A percentile compares a stretch with the other conserved stretches of the same genome.
Conservation (phyloP, 2,329 filamentous ascomycete species). For the Rosellinia necatrix region DNA sequence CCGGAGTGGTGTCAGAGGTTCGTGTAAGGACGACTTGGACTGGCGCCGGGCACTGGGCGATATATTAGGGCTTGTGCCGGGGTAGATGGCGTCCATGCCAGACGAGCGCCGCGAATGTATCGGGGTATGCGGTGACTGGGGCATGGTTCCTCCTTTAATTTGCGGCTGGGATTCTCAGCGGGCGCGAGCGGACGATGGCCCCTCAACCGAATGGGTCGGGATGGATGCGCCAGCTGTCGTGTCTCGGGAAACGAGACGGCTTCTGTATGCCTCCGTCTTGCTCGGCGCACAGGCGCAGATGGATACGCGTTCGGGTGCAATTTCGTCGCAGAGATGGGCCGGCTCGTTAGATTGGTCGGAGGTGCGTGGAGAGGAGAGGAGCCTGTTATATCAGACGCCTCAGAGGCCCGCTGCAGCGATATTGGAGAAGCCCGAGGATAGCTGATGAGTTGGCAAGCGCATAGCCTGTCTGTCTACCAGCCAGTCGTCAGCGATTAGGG, state of each 20-base stretch:
- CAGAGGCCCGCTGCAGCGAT: constrained; percentile 34
- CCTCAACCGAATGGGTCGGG: not conserved
- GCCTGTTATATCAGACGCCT: too few species aligned
- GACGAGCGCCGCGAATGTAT: constrained; percentile 64
- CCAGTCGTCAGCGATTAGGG: not conserved
- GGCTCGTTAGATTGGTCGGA: constrained; percentile 2
- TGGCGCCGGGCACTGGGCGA: constrained; percentile 54
- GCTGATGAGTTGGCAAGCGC: constrained; percentile 24
- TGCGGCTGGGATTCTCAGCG: not conserved
- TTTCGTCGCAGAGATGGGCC: constrained; percentile 6
- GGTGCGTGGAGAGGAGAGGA: constrained; percentile 12
- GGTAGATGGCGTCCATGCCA: constrained; percentile 50
- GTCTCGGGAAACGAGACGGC: not conserved
- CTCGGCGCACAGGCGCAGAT: constrained; percentile 6
- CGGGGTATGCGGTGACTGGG: constrained; percentile 58
- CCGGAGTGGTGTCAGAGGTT: constrained; percentile 54
- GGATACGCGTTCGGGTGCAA: constrained; percentile 4
- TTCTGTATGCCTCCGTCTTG: constrained; percentile 5
- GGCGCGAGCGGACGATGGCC: constrained; percentile 5
- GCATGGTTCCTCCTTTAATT: constrained; percentile 41
- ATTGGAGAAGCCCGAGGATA: constrained; percentile 7
- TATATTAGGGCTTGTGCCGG: constrained; percentile 45
- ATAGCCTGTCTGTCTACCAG: constrained; percentile 6
- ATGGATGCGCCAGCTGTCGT: constrained; percentile 8
- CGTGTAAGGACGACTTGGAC: constrained; percentile 57